These are phyloP conservation scores for Haplosporangium gracile DNA, from an alignment of 192 early-diverging fungal species.

Conservation along the genomic window DNA sequence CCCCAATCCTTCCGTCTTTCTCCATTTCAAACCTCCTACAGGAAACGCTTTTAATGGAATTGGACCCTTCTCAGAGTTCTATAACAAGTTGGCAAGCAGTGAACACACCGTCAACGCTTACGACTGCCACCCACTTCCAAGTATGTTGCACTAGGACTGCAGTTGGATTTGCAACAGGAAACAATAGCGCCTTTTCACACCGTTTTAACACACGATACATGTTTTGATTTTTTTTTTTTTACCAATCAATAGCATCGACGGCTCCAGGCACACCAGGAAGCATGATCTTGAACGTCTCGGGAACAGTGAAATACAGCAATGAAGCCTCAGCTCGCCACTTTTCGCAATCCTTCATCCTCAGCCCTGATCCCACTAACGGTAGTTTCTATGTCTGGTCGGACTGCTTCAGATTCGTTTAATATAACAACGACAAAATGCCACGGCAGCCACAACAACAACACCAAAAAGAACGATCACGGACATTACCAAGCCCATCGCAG, in stretches of 20 bases:
- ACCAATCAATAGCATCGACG: slow-evolving; percentile 23
- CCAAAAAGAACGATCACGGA: too few relatives aligned
- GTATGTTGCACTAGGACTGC: slow-evolving; percentile 24
- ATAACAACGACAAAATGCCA: not conserved
- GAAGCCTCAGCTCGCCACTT: slow-evolving; percentile 53
- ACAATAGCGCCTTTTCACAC: not conserved
- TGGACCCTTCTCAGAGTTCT: slow-evolving; percentile 60
- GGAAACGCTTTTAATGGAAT: slow-evolving; percentile 63
- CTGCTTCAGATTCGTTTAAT: slow-evolving; percentile 55
- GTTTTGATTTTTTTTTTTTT: not conserved
- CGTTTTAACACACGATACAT: not conserved
- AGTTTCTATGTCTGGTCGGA: slow-evolving; percentile 67
- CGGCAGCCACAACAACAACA: too few relatives aligned
- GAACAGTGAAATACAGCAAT: slow-evolving; percentile 63
- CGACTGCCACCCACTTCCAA: slow-evolving; percentile 65
- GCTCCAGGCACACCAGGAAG: slow-evolving; percentile 57
- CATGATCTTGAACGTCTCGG: slow-evolving; percentile 62
- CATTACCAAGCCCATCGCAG: too few relatives aligned
- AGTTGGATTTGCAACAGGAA: not conserved
- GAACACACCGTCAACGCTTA: slow-evolving; percentile 59
- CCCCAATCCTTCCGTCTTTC: not conserved
- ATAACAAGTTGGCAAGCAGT: slow-evolving; percentile 52
- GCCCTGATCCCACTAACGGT: slow-evolving; percentile 58
- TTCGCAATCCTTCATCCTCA: slow-evolving; percentile 63
- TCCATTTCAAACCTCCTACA: slow-evolving; percentile 14